Evolutionary conservation across 495 filamentous ascomycete genomes (phyloP).

Genomic region (Penicillium bovifimosum): DNA sequence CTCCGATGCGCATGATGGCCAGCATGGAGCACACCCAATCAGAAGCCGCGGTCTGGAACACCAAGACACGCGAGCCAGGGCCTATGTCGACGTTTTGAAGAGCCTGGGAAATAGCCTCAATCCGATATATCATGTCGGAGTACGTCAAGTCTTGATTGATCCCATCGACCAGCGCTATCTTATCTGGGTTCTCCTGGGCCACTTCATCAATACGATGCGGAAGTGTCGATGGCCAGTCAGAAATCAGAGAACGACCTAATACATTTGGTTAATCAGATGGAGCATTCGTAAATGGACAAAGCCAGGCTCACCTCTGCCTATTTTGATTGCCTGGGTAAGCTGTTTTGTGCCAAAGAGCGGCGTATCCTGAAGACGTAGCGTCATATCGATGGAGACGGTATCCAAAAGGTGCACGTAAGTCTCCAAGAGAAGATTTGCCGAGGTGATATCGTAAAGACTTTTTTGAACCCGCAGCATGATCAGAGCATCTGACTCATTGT

Average conservation of each 20-base stretch:
- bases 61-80: slow-evolving; percentile 8
- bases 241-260: neutral
- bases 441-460: too few relatives aligned
- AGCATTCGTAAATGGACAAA: too few relatives aligned
- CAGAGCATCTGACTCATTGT: too few relatives aligned
- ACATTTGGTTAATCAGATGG: too few relatives aligned
- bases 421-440: too few relatives aligned
- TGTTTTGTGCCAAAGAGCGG: too few relatives aligned
- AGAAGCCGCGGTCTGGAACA: slow-evolving; percentile 21
- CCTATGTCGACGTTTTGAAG: slow-evolving; percentile 2
- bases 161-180: slow-evolving; percentile 16
- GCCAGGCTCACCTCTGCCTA: too few relatives aligned
- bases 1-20: slow-evolving; percentile 45
- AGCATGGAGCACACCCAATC: slow-evolving; percentile 48
- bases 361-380: too few relatives aligned
- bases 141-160: slow-evolving; percentile 13
- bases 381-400: too few relatives aligned
- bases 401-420: too few relatives aligned
- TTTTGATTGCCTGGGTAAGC: too few relatives aligned
- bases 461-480: too few relatives aligned
- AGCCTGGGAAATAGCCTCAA: slow-evolving; percentile 5
- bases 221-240: slow-evolving; percentile 34
- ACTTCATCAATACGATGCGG: slow-evolving; percentile 27
- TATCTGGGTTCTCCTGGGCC: neutral
- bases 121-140: neutral